phyloP scores from a whole-genome alignment of 2,329 filamentous ascomycete genomes.

The Penicillium sp. region DNA sequence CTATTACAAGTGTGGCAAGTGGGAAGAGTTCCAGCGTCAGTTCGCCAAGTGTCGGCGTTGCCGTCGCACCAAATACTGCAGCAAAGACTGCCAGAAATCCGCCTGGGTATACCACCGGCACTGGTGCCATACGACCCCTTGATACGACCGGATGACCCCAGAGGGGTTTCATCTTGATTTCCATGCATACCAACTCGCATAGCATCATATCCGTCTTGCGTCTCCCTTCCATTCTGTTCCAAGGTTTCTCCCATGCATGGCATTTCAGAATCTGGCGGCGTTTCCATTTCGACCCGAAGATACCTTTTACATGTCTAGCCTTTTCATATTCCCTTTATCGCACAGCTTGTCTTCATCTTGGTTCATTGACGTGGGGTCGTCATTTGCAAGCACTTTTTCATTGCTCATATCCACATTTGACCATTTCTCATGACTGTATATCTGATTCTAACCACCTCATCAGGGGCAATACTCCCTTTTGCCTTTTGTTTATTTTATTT shows the following conservation, averaged over 20 bases:
- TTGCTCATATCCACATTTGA: conserved; percentile 10
- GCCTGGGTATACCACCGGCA: conserved; percentile 98
- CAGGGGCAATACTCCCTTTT: conserved; percentile 7
- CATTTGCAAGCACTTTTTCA: conserved; percentile 10
- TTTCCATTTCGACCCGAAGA: conserved; percentile 37
- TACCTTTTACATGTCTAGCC: conserved; percentile 36
- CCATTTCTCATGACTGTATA: conserved; percentile 25
- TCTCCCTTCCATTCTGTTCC: conserved; percentile 24
- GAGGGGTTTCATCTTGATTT: conserved; percentile 30
- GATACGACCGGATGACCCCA: conserved; percentile 29
- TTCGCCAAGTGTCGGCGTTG: conserved; percentile 98
- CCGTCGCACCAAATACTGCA: conserved; percentile 97
- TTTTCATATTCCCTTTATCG: conserved; percentile 11
- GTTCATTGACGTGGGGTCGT: conserved; percentile 2
- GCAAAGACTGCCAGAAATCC: conserved; percentile 98
- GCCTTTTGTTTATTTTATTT: conserved; percentile 7
- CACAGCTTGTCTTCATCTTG: conserved; percentile 11
- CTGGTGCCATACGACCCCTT: conserved; percentile 68
- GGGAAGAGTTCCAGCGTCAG: conserved; percentile 94
- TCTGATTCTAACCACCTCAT: conserved; percentile 16
- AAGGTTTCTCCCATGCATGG: conserved; percentile 34
- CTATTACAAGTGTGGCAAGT: conserved; percentile 97
- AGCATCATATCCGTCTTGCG: conserved; percentile 35
- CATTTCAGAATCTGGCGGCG: conserved; percentile 39
- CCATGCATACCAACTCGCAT: conserved; percentile 38